A percentile compares a stretch with the other conserved stretches of the same genome.
Conservation (phyloP, 805 yeast species). For the Myxozyma vanderwaltii region DNA sequence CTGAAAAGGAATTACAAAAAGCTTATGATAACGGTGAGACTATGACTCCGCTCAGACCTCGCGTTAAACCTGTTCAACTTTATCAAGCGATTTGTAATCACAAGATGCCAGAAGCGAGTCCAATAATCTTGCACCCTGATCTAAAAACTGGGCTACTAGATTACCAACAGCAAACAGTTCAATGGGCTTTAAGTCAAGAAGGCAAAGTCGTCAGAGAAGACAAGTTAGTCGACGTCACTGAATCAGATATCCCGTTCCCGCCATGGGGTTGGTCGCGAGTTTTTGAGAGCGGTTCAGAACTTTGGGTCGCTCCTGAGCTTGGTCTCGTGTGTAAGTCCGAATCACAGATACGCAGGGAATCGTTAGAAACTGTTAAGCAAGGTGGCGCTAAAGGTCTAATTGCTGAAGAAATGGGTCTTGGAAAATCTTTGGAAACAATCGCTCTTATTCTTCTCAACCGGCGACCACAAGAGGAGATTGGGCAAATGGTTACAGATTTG, state of each 20-base stretch:
- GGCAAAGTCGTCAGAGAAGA: slow-evolving; percentile 38
- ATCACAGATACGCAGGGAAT: slow-evolving; percentile 28
- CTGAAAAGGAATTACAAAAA: slow-evolving; percentile 16
- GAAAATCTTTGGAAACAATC: slow-evolving; percentile 86
- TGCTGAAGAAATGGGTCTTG: slow-evolving; percentile 97
- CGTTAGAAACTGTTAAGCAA: slow-evolving; percentile 19
- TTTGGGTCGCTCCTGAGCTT: slow-evolving; percentile 32
- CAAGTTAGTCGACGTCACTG: slow-evolving; percentile 34
- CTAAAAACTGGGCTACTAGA: slow-evolving; percentile 18
- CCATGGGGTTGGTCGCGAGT: slow-evolving; percentile 31
- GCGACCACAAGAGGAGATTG: slow-evolving; percentile 44
- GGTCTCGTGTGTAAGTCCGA: slow-evolving; percentile 24
- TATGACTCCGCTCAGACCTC: background rate
- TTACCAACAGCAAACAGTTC: slow-evolving; percentile 43
- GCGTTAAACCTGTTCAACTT: slow-evolving; percentile 22
- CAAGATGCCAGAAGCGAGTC: slow-evolving; percentile 9
- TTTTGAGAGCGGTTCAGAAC: background rate
- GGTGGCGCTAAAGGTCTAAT: slow-evolving; percentile 55
- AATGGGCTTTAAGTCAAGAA: slow-evolving; percentile 45
- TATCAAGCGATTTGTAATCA: slow-evolving; percentile 25
- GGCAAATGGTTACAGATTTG: slow-evolving; percentile 16
- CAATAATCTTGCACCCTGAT: slow-evolving; percentile 18
- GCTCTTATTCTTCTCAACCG: slow-evolving; percentile 65
- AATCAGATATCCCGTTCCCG: slow-evolving; percentile 31
- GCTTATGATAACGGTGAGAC: slow-evolving; percentile 5